These are phyloP conservation scores for Centrapalus pauciflorus DNA, from an alignment of 129 eudicot genomes.

Conservation along the genomic window DNA sequence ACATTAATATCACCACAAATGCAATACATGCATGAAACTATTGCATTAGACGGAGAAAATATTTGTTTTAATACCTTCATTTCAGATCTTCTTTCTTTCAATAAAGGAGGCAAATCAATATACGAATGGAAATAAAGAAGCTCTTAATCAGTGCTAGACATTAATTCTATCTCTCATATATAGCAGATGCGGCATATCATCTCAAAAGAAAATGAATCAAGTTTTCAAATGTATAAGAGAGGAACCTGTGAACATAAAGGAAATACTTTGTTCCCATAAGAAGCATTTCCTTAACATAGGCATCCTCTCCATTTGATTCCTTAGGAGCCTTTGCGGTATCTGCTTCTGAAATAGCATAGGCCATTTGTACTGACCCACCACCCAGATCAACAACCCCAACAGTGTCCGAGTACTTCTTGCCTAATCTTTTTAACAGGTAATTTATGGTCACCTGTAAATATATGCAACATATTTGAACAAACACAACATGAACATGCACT, in stretches of 20 bases:
- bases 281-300: slow-evolving; percentile 86
- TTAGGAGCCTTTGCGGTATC: slow-evolving; percentile 86
- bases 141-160: no score
- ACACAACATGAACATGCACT: background rate
- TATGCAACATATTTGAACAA: background rate
- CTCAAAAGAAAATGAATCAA: background rate
- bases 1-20: background rate
- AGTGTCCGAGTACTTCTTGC: slow-evolving; percentile 63
- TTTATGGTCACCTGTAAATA: slow-evolving; percentile 88
- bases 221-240: background rate
- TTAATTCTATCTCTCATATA: no score
- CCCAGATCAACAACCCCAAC: slow-evolving; percentile 94
- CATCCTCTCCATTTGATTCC: slow-evolving; percentile 62
- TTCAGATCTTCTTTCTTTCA: no score
- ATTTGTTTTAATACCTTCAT: no score
- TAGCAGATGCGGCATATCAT: background rate
- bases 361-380: slow-evolving; percentile 94
- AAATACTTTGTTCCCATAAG: slow-evolving; percentile 79
- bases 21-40: background rate
- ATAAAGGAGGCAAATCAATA: no score
- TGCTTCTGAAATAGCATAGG: slow-evolving; percentile 76
- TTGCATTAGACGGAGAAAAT: no score
- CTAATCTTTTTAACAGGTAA: slow-evolving; percentile 71
- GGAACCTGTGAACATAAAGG: slow-evolving; percentile 81
- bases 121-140: no score